A percentile compares a stretch with the other conserved stretches of the same genome.
These are phyloP conservation scores for Herpetomonas muscarum DNA, from an alignment of 208 protist genomes.

Conservation along the genomic window DNA sequence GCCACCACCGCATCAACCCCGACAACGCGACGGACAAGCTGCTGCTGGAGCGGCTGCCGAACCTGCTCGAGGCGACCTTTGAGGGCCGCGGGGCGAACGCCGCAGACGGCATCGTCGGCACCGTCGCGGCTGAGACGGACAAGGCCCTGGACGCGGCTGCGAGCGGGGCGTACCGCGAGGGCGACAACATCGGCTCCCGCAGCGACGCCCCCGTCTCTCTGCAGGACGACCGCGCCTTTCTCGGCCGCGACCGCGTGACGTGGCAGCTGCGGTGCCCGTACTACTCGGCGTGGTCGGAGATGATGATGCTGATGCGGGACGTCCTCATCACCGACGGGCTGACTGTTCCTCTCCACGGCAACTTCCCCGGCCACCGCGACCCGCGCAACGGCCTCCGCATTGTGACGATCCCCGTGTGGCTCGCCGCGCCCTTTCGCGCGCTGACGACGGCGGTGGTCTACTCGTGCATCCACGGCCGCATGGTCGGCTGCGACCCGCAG, in stretches of 20 bases:
- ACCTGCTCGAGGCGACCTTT: conserved; percentile 12
- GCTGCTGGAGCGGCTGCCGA: conserved; percentile 20
- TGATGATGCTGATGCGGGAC: conserved; percentile 28
- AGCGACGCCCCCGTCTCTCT: conserved; percentile 12
- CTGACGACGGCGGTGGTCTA: conserved; percentile 35
- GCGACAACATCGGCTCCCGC: conserved; percentile 6
- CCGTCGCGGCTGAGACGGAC: background rate
- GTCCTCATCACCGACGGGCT: conserved; percentile 33
- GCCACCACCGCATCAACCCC: conserved; percentile 17
- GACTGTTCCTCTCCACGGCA: conserved; percentile 26
- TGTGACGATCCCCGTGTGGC: conserved; percentile 28
- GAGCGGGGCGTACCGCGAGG: conserved; percentile 14
- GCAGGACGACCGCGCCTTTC: conserved; percentile 21
- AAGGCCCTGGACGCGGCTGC: background rate
- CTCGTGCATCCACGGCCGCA: conserved; percentile 31
- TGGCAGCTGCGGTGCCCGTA: conserved; percentile 22
- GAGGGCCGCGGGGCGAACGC: background rate
- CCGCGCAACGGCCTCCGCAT: conserved; percentile 37
- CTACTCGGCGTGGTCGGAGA: conserved; percentile 16
- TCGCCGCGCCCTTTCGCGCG: conserved; percentile 23
- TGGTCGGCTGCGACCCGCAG: conserved; percentile 28
- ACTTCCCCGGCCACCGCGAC: conserved; percentile 25
- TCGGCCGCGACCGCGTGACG: conserved; percentile 17
- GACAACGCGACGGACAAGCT: conserved; percentile 9
- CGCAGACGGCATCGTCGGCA: background rate